Base-by-base conservation (phyloP, 1,139 yeast species). In the Maudiozyma humilis region DNA sequence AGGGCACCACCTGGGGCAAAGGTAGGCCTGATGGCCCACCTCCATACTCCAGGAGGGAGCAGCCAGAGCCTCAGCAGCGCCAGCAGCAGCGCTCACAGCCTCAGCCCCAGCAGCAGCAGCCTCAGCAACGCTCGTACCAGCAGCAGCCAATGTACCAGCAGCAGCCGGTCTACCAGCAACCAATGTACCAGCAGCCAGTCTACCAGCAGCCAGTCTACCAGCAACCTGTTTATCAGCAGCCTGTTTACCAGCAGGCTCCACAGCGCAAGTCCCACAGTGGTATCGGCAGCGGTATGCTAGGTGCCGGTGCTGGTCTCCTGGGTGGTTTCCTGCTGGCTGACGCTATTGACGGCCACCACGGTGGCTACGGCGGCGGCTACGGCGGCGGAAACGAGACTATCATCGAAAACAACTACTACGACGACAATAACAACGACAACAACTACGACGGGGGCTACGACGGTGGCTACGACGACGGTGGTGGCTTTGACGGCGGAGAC, bases 291-390 rank as follows among this genome's bases (percentile, higher is more conserved):
- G 76, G 79, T 32, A 56, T 77, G 66, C 78, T 82, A 25, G 95
- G 94, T 53, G 82, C 79, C 0, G 93, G 91, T 53, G 91, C 83
- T 27, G 95, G 95, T 64, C 59, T 84, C 45, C 64, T 84, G 5
- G 94, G 93, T 46, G 94, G 93, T 48, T 67, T 79, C 69, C 62
- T 82, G 48, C 57, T 80, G 30, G 75, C 73, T 10, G 49, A 56
- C 35, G 58, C 60, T 15, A 38, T 57, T 4, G 51, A 42, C 7
- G 45, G 47, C 45, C 47, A 48, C 27, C 44, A 46, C 35, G 40
- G 41, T 43, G 52, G 51, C 20, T 54, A 46, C 30, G 27, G 23
- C n/a, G 27, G 27, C 15, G 53, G 47, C 37, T 53, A 53, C 17
- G 50, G 43, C 34, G 27, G 27, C 10, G 27, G 27, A 10, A 23